Evolutionary conservation across 768 basidiomycete genomes (phyloP).

Genomic region (Glaciozyma antarctica): DNA sequence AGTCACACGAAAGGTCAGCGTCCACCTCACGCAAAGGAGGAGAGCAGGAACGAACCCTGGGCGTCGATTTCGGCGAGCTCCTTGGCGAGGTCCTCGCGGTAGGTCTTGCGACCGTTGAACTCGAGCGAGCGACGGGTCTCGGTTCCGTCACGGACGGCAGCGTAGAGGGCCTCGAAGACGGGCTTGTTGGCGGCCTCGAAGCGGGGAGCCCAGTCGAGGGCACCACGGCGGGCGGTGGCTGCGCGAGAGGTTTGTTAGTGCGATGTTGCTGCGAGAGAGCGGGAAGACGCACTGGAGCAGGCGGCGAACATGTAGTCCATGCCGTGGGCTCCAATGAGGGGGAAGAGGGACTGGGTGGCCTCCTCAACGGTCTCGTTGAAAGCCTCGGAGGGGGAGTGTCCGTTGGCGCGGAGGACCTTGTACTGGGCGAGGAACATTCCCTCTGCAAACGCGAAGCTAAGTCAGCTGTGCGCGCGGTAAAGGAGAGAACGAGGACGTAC

Average conservation of each 20-base stretch:
- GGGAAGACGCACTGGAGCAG: slow-evolving; percentile 4
- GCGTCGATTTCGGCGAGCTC: slow-evolving; percentile 90
- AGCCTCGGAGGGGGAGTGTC: slow-evolving; percentile 93
- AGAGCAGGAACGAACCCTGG: slow-evolving; percentile 44
- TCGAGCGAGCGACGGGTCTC: slow-evolving; percentile 96
- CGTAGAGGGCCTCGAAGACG: slow-evolving; percentile 87
- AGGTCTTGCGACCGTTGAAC: slow-evolving; percentile 85
- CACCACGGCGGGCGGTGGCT: slow-evolving; percentile 96
- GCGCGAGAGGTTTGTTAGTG: slow-evolving; percentile 37
- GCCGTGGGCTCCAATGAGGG: slow-evolving; percentile 77
- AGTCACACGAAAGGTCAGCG: background rate
- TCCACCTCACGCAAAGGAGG: too few species aligned
- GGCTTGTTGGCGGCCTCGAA: slow-evolving; percentile 91
- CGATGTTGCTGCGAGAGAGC: too few species aligned
- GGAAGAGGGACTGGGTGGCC: slow-evolving; percentile 98
- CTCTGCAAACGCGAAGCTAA: slow-evolving; percentile 46
- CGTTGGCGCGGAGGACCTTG: slow-evolving; percentile 90
- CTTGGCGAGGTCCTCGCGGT: slow-evolving; percentile 82
- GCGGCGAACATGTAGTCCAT: slow-evolving; percentile 30
- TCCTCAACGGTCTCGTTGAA: slow-evolving; percentile 99
- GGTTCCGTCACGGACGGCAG: slow-evolving; percentile 85
- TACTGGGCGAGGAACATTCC: slow-evolving; percentile 99
- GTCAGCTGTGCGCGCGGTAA: background rate
- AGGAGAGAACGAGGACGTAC: slow-evolving; percentile 48
- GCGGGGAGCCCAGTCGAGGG: slow-evolving; percentile 92